Evolutionary conservation across 2,329 filamentous ascomycete genomes (phyloP), one percentile per base, ranked within the genome.

Genomic region (Laburnicola sp.): DNA sequence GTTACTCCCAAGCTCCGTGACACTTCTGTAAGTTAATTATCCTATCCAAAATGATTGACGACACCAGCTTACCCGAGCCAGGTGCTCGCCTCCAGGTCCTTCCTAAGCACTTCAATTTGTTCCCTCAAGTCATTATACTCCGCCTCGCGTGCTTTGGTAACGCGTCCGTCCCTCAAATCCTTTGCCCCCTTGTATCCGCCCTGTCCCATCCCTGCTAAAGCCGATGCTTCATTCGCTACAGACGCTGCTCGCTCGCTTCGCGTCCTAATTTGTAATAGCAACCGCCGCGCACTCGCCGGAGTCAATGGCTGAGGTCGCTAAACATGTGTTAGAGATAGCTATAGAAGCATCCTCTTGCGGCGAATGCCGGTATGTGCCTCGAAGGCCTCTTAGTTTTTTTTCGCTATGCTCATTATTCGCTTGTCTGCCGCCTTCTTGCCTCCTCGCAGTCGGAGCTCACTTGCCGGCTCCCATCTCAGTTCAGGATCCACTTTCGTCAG

Each of bases 1-100:
- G n/a, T n/a, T n/a, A n/a, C n/a, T n/a, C n/a, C n/a, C n/a, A n/a
- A n/a, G n/a, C n/a, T n/a, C n/a, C n/a, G n/a, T n/a, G n/a, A n/a
- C n/a, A n/a, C n/a, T n/a, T n/a, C n/a, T n/a, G n/a, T n/a, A n/a
- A n/a, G n/a, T n/a, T n/a, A n/a, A n/a, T n/a, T n/a, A n/a, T n/a
- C n/a, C n/a, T n/a, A n/a, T n/a, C n/a, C n/a, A n/a, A n/a, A n/a
- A n/a, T n/a, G n/a, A n/a, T n/a, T n/a, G n/a, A n/a, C n/a, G n/a
- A n/a, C n/a, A n/a, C n/a, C n/a, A n/a, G 0, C 65, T 39, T 0
- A 62, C 43, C 40, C 68, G 61, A 3, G 64, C 56, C 25, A 58
- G 11, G 6, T 36, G 34, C 34, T 16, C 21, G 21, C 4, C 8
- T 36, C 34, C 34, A 9, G n/a, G n/a, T n/a, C n/a, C n/a, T n/a